Percentiles rank a stretch among this genome's conserved stretches.
Conservation (phyloP, 2,329 filamentous ascomycete species). For the Waltergamsia citrina region DNA sequence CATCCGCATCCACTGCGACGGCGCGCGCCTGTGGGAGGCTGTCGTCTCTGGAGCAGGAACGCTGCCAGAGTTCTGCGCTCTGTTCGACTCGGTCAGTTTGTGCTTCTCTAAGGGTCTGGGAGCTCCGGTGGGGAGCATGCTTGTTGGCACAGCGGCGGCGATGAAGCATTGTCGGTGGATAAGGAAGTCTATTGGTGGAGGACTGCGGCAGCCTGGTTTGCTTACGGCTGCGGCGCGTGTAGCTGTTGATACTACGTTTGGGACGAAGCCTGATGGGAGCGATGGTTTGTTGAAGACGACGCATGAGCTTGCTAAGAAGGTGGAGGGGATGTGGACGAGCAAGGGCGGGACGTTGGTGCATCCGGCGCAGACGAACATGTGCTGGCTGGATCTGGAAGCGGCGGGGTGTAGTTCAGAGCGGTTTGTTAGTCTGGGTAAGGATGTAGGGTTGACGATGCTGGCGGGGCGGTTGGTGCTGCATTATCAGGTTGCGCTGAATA, state of each 20-base stretch:
- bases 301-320: constrained; percentile 52
- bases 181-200: constrained; percentile 68
- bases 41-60: constrained; percentile 60
- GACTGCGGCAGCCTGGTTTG: constrained; percentile 63
- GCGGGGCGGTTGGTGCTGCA: constrained; percentile 35
- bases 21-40: constrained; percentile 75
- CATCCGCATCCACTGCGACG: constrained; percentile 69
- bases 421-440: constrained; percentile 28
- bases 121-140: constrained; percentile 68
- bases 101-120: constrained; percentile 80
- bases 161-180: constrained; percentile 31
- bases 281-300: constrained; percentile 49
- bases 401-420: constrained; percentile 33
- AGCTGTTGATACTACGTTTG: constrained; percentile 46
- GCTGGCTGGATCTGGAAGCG: constrained; percentile 67
- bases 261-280: constrained; percentile 20
- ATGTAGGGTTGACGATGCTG: constrained; percentile 30
- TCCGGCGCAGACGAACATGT: constrained; percentile 85
- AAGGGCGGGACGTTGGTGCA: constrained; percentile 59
- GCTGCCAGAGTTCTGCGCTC: constrained; percentile 55
- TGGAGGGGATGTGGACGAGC: constrained; percentile 61
- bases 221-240: constrained; percentile 63
- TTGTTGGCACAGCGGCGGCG: constrained; percentile 41
- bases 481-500: constrained; percentile 53
- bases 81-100: constrained; percentile 66